A percentile compares a stretch with the other conserved stretches of the same genome.
These are phyloP conservation scores for Tetragonia tetragonoides DNA, from an alignment of 148 eudicot species.

Conservation along the genomic window DNA sequence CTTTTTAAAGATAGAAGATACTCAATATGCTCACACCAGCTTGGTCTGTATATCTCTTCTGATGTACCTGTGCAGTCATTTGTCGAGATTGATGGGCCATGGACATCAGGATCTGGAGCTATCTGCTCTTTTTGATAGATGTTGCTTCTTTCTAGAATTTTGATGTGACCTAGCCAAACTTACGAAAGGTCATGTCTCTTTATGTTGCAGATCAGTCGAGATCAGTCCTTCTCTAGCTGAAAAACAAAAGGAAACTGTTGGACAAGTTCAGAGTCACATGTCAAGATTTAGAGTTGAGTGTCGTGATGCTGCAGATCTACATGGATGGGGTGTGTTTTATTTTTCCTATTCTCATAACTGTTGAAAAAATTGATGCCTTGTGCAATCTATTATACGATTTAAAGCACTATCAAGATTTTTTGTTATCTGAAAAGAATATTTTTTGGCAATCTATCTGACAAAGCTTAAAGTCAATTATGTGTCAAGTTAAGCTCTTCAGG, in stretches of 20 bases:
- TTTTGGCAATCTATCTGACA: not conserved
- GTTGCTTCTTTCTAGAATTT: not conserved
- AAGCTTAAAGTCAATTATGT: not conserved
- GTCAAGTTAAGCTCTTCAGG: not conserved
- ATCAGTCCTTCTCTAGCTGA: slow-evolving; percentile 85
- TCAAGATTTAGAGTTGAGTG: slow-evolving; percentile 75
- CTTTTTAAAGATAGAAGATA: too few species aligned
- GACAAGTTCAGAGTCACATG: slow-evolving; percentile 78
- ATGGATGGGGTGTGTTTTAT: slow-evolving; percentile 71
- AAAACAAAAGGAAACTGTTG: slow-evolving; percentile 81
- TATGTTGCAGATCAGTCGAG: slow-evolving; percentile 81
- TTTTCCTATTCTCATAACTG: not conserved
- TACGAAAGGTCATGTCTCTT: slow-evolving; percentile 11
- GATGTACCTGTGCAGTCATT: too few species aligned
- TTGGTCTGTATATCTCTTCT: too few species aligned
- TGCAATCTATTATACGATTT: too few species aligned
- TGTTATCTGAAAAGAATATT: not conserved
- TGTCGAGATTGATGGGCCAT: too few species aligned
- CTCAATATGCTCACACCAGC: too few species aligned
- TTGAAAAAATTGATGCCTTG: not conserved
- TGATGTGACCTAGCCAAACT: not conserved
- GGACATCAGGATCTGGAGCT: too few species aligned
- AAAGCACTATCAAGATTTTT: too few species aligned
- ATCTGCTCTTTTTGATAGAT: too few species aligned
- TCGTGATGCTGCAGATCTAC: slow-evolving; percentile 89